Base-by-base conservation (phyloP, 306 rosid genomes). In the Trifolium subterraneum region DNA sequence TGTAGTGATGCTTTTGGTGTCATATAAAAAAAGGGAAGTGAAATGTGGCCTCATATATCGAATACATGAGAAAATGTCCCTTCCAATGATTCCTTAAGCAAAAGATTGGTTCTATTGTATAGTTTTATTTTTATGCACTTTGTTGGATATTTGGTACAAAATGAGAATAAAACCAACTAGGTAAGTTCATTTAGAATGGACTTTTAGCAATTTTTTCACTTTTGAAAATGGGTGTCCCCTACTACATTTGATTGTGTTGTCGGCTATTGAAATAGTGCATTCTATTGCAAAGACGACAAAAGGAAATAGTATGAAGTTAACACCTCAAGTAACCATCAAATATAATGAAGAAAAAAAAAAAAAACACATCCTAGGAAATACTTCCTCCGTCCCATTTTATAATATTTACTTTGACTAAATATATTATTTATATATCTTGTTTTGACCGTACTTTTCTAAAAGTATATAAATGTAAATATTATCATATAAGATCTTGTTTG, bases 191-290 rank as follows among this genome's bases (percentile, higher is more conserved):
- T 16, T 47, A 63, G 51, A 56, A 10, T 55, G 68, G 19, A 64
- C 50, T 47, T 73, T 18, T 23, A 55, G 20, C 54, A n/a, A n/a
- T 31, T 41, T 54, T 69, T 79, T 83, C 13, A 73, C 74, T 65
- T 75, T 74, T 64, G 44, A 62, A 55, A 45, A 18, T 62, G 70
- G 6, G 6, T 75, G 69, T 51, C 18, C 47, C 68, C n/a, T 31
- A 23, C 20, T 10, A 18, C 72, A n/a, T 70, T n/a, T 47, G 15
- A 72, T 52, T 35, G 44, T 50, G 60, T 36, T 75, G 83, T 69
- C 77, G 79, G 86, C 78, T 64, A 76, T 16, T 74, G 45, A 81
- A 59, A 77, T 11, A 60, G 27, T 54, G 78, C 16, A 47, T 56
- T 50, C 67, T 77, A 67, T 22, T 61, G 10, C 39, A 23, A 36